A percentile compares a stretch with the other conserved stretches of the same genome.
phyloP scores from a whole-genome alignment of 208 protist species.

The Naegleria lovaniensis region DNA sequence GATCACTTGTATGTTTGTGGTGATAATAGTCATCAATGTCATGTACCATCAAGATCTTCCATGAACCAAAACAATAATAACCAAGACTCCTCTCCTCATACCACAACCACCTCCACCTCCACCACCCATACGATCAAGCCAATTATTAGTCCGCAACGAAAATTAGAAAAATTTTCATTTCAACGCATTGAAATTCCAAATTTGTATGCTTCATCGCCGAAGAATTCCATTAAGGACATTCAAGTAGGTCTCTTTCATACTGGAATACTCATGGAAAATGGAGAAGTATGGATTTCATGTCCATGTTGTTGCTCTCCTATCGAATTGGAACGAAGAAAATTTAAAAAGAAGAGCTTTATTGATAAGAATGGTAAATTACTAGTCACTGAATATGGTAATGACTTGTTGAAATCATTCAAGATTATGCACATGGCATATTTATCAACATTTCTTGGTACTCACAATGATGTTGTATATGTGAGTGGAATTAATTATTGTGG shows the following conservation, averaged over 20 bases:
- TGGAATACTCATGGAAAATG: not conserved
- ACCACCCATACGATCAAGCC: not conserved
- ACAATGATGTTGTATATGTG: not conserved
- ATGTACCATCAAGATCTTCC: not conserved
- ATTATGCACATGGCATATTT: not conserved
- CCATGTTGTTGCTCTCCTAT: not conserved
- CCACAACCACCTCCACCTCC: no score
- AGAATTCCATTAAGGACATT: not conserved
- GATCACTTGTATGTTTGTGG: constrained; percentile 5
- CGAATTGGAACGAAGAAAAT: not conserved
- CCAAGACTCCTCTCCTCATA: no score
- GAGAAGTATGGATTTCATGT: not conserved
- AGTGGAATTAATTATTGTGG: not conserved
- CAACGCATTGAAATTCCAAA: not conserved
- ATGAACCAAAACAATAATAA: no score
- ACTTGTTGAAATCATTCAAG: not conserved
- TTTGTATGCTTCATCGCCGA: not conserved
- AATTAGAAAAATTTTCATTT: not conserved
- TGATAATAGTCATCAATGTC: not conserved
- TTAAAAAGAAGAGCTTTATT: constrained; percentile 5
- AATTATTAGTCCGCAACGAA: not conserved
- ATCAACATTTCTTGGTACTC: not conserved
- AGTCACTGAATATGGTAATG: not conserved
- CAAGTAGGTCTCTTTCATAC: not conserved
- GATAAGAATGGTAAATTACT: not conserved